Base-by-base conservation (phyloP, 495 filamentous ascomycete genomes). In the Penicillium ucsense region DNA sequence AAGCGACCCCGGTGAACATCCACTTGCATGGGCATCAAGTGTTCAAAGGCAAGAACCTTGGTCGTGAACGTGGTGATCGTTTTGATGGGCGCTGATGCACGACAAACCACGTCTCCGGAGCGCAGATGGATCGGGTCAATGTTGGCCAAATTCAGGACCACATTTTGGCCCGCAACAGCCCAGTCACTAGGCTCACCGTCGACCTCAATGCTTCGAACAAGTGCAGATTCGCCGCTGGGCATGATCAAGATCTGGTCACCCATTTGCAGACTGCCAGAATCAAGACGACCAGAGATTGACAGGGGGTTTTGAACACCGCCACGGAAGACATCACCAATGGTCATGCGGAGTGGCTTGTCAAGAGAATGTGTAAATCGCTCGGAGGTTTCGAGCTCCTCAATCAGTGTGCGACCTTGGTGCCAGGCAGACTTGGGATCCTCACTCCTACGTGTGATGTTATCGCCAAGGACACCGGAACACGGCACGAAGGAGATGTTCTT, bases 111-210 rank as follows among this genome's bases (percentile, higher is more conserved):
- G 57, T 98, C 91, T 8, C 92, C 92, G 6, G 81, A 75, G 38
- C 81, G 81, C 6, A 97, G 76, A 58, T 95, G 85, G 10, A 85
- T 75, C 2, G 83, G 75, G 50, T 96, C 89, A 57, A 95, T 89
- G 47, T 88, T 86, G n/a, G 78, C 74, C 45, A 98, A 75, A 57
- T 94, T 85, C 12, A 98, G 65, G 2, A 83, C 80, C 7, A 85
- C 79, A 46, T 94, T 94, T 57, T 96, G 89, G 9, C 94, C 90
- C 3, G 90, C 92, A n/a, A 96, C 89, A 4, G 89, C 92, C 89
- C 89, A 98, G 48, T 95, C 88, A 8, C 66, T 73, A 3, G 77
- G 64, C 36, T 85, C 81, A 20, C 79, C 74, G 52, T 90, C 83
- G 11, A 88, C 76, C 52, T 89, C 83, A 11, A 98, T 57, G 8